Percentiles rank a stretch among this genome's conserved stretches.
These are phyloP conservation scores for Cyclotella atomus DNA, from an alignment of 108 stramenopile genomes.

Conservation along the genomic window DNA sequence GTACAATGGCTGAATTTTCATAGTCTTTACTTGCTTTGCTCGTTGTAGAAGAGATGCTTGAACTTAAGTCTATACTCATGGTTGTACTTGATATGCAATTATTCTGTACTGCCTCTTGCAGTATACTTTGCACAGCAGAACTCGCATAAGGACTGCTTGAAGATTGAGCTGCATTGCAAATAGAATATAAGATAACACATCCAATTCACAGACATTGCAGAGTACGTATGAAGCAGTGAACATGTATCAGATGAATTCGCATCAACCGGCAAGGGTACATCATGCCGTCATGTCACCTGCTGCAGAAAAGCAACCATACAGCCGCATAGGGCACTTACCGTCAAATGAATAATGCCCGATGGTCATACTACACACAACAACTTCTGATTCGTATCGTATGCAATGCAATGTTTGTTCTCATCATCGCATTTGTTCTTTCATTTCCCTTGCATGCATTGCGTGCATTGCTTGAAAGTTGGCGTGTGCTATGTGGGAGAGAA, in stretches of 20 bases:
- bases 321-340: too few species aligned
- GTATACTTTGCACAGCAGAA: background rate
- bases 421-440: slow-evolving; percentile 5
- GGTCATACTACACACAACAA: background rate
- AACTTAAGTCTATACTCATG: background rate
- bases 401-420: background rate
- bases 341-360: background rate
- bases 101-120: too few species aligned
- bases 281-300: too few species aligned
- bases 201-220: background rate
- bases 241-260: too few species aligned
- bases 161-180: background rate
- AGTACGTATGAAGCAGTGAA: background rate
- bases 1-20: background rate
- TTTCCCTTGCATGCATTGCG: background rate
- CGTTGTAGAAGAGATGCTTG: background rate
- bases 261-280: too few species aligned
- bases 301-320: too few species aligned
- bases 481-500: background rate
- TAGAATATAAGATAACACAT: background rate
- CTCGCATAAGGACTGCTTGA: background rate
- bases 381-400: background rate
- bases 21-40: background rate
- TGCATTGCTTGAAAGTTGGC: background rate
- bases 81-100: background rate